phyloP scores from a whole-genome alignment of 805 yeast genomes.

The Suhomyces vadensis region DNA sequence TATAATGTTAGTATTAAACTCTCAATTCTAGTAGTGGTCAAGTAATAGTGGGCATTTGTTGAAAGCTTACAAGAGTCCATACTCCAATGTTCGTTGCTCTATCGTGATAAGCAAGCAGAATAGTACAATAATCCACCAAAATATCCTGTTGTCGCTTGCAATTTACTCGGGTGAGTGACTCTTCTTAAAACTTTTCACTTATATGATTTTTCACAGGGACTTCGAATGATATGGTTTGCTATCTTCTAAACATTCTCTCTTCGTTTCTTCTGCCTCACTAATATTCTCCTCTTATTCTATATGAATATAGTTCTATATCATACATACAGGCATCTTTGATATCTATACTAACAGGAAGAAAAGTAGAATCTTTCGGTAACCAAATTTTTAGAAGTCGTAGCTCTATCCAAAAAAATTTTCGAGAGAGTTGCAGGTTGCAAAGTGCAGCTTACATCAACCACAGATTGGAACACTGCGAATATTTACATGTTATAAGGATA shows the following conservation, averaged over 20 bases:
- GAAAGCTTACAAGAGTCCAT: no score
- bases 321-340: slow-evolving; percentile 47
- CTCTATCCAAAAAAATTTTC: slow-evolving; percentile 11
- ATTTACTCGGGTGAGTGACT: no score
- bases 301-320: slow-evolving; percentile 6
- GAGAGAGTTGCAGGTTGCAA: slow-evolving; percentile 5
- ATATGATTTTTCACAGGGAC: no score
- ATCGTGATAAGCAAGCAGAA: no score
- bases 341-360: slow-evolving; percentile 12
- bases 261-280: background rate
- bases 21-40: no score
- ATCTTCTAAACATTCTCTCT: no score
- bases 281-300: slow-evolving; percentile 3
- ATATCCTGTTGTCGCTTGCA: background rate
- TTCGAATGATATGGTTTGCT: no score
- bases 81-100: no score
- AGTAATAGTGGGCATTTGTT: no score
- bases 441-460: background rate
- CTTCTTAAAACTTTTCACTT: no score
- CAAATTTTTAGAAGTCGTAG: background rate
- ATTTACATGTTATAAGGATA: background rate
- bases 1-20: slow-evolving; percentile 38
- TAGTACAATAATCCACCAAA: no score
- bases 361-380: slow-evolving; percentile 1
- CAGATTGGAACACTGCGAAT: background rate